These are phyloP conservation scores for Nothomitra cinnamomea DNA, from an alignment of 2,329 filamentous ascomycete genomes.

Conservation along the genomic window DNA sequence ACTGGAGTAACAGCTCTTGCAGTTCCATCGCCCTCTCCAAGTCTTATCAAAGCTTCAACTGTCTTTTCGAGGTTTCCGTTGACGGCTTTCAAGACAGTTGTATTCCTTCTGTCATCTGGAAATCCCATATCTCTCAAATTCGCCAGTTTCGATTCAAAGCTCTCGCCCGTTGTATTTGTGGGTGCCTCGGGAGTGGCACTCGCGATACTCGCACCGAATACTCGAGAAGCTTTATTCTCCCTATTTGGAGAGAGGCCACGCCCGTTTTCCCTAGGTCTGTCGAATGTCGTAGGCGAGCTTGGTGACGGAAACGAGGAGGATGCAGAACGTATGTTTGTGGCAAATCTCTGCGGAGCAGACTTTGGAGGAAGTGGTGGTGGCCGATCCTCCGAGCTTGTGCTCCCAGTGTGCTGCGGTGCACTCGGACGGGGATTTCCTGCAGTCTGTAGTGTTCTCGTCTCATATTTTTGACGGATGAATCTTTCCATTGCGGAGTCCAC, in stretches of 20 bases:
- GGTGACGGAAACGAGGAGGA: constrained; percentile 55
- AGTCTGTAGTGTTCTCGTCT: constrained; percentile 39
- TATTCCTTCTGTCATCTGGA: constrained; percentile 62
- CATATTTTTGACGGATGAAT: constrained; percentile 90
- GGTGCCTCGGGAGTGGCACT: constrained; percentile 13
- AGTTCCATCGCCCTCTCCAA: constrained; percentile 47
- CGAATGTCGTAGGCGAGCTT: constrained; percentile 16
- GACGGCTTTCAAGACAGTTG: constrained; percentile 63
- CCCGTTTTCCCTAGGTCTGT: not conserved
- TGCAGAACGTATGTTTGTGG: constrained; percentile 48
- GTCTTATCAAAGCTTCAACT: constrained; percentile 65
- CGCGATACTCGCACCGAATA: constrained; percentile 51
- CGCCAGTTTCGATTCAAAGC: constrained; percentile 58
- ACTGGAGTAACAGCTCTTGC: not conserved
- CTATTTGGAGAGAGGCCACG: constrained; percentile 13
- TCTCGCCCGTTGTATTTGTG: constrained; percentile 25
- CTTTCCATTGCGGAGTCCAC: constrained; percentile 88
- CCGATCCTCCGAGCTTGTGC: constrained; percentile 36
- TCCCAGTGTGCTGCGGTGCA: constrained; percentile 38
- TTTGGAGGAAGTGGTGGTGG: constrained; percentile 43
- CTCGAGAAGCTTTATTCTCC: constrained; percentile 20
- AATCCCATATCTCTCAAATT: constrained; percentile 87
- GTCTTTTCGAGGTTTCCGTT: constrained; percentile 74
- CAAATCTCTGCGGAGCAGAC: constrained; percentile 39
- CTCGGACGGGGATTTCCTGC: constrained; percentile 21